Percentiles rank a stretch among this genome's conserved stretches.
Evolutionary conservation across 768 basidiomycete genomes (phyloP).

Genomic region (Vishniacozyma victoriae): DNA sequence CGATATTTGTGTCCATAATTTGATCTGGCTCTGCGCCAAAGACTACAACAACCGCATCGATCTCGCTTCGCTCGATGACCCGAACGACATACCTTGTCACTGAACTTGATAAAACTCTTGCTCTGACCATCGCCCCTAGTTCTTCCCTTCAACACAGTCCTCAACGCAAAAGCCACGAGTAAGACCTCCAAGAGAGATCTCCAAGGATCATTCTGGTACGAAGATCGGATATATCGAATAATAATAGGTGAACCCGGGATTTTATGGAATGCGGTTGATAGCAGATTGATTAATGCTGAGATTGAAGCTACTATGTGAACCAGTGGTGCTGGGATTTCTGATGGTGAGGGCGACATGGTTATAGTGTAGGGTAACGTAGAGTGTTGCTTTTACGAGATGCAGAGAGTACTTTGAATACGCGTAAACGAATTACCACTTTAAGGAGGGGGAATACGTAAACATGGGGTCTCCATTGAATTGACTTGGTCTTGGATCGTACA

Average conservation of each 20-base stretch:
- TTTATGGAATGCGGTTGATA: conserved; percentile 58
- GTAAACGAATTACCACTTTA: too few relatives aligned
- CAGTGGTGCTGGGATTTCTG: conserved; percentile 37
- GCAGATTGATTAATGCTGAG: conserved; percentile 56
- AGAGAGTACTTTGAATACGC: too few relatives aligned
- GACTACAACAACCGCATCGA: too few relatives aligned
- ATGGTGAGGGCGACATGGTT: neutral
- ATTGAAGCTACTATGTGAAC: conserved; percentile 61
- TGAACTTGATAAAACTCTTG: conserved; percentile 85
- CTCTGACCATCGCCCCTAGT: conserved; percentile 77
- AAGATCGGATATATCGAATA: conserved; percentile 83
- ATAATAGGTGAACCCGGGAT: conserved; percentile 49
- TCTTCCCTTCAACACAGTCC: conserved; percentile 82
- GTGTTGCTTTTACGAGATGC: too few relatives aligned
- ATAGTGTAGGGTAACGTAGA: neutral
- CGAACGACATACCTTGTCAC: conserved; percentile 68
- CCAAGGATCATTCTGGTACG: conserved; percentile 85
- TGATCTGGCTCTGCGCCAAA: too few relatives aligned
- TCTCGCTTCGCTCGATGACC: too few relatives aligned
- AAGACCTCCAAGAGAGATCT: conserved; percentile 84
- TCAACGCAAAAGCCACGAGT: conserved; percentile 76
- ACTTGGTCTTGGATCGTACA: too few relatives aligned
- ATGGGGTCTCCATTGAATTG: too few relatives aligned
- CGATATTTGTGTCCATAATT: too few relatives aligned
- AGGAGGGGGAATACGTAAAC: too few relatives aligned